Evolutionary conservation across 805 yeast genomes (phyloP).

Genomic region (Nakazawaea ernobii): DNA sequence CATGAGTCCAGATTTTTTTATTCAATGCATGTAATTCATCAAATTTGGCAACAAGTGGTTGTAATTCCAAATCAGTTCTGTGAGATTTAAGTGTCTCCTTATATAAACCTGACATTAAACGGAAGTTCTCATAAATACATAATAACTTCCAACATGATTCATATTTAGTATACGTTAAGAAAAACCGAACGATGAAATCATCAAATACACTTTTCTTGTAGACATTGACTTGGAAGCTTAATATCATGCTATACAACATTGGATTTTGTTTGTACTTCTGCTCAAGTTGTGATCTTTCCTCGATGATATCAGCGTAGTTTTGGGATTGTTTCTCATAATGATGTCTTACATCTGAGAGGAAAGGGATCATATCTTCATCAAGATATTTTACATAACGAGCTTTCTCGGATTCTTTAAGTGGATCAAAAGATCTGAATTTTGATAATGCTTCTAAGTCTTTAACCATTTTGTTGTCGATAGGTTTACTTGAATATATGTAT

Average conservation of each 20-base stretch:
- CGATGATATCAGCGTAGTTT: not conserved
- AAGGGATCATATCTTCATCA: not conserved
- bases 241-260: too few relatives aligned
- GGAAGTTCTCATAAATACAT: not conserved
- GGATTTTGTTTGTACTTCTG: too few relatives aligned
- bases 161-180: not conserved
- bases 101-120: not conserved
- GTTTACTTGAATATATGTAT: too few relatives aligned
- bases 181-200: not conserved
- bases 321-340: too few relatives aligned
- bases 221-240: too few relatives aligned
- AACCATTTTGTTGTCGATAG: not conserved
- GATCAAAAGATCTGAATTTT: not conserved
- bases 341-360: too few relatives aligned
- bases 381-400: not conserved
- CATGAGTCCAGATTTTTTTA: not conserved
- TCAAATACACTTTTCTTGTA: not conserved
- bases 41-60: not conserved
- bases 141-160: not conserved
- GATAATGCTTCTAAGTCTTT: not conserved
- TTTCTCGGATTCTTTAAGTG: not conserved
- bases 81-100: not conserved
- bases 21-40: not conserved
- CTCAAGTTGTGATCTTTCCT: not conserved
- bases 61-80: not conserved